Evolutionary conservation across 108 stramenopile species (phyloP).

Genomic region (Conticribra weissflogii): DNA sequence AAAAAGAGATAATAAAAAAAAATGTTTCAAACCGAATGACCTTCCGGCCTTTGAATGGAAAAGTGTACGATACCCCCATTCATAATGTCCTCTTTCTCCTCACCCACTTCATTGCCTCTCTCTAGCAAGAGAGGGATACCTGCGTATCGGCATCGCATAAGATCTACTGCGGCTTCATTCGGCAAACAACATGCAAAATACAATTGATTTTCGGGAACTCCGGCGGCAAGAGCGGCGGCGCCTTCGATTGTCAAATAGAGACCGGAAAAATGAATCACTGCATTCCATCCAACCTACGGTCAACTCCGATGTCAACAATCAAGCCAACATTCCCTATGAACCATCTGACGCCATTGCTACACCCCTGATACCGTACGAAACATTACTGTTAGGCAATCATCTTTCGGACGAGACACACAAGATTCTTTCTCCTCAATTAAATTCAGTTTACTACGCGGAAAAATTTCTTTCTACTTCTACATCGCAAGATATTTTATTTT

Average conservation of each 20-base stretch:
- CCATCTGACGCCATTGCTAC: neutral
- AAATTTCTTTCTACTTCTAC: conserved; percentile 16
- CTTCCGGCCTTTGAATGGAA: too few species aligned
- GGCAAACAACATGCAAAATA: conserved; percentile 2
- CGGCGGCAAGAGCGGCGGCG: conserved; percentile 36
- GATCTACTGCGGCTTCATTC: too few species aligned
- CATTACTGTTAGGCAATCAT: conserved; percentile 17
- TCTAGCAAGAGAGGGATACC: too few species aligned
- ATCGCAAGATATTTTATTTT: conserved; percentile 11
- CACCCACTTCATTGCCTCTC: too few species aligned
- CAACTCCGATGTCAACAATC: neutral
- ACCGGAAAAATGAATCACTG: neutral
- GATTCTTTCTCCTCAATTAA: conserved; percentile 18
- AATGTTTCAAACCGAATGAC: too few species aligned
- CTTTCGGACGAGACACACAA: conserved; percentile 16
- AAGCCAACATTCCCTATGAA: neutral
- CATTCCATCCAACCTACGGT: too few species aligned
- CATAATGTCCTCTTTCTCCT: too few species aligned
- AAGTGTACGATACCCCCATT: too few species aligned
- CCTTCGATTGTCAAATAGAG: conserved; percentile 1
- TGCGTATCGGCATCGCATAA: too few species aligned
- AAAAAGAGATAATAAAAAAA: too few species aligned
- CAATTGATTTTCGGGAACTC: conserved; percentile 37
- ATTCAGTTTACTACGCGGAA: conserved; percentile 29
- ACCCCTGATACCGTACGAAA: conserved; percentile 13